Evolutionary conservation across 73 alveolate genomes (phyloP).

Genomic region (Breviolum minutum): DNA sequence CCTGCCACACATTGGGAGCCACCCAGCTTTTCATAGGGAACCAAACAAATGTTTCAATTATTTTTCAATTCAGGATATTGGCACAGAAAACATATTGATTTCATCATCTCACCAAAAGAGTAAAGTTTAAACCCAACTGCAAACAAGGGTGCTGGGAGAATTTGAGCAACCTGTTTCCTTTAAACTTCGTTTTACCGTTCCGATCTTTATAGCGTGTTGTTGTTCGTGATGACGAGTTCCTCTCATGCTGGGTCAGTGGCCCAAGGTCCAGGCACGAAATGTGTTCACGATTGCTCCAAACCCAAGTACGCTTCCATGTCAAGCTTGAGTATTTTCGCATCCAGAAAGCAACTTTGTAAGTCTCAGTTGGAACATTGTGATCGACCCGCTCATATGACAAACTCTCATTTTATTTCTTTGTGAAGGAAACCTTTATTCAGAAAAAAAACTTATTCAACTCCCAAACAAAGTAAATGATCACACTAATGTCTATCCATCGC

Average conservation of each 20-base stretch:
- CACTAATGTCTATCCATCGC: neutral
- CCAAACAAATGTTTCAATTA: neutral
- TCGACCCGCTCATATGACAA: neutral
- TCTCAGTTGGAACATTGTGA: neutral
- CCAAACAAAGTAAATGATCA: neutral
- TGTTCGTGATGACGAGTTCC: neutral
- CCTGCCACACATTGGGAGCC: neutral
- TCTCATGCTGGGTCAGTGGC: neutral
- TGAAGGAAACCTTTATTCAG: neutral
- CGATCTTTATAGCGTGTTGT: neutral
- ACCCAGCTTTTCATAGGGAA: neutral
- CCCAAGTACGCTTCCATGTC: slow-evolving; percentile 50
- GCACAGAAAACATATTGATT: neutral
- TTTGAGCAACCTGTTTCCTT: neutral
- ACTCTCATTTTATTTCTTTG: neutral
- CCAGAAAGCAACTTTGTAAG: neutral
- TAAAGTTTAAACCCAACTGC: neutral
- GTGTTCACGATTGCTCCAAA: neutral
- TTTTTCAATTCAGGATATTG: neutral
- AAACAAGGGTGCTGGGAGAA: neutral
- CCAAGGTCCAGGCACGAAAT: slow-evolving; percentile 3
- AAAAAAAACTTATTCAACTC: neutral
- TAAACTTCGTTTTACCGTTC: neutral
- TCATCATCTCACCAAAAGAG: too few species aligned
- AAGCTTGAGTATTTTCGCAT: neutral